These are phyloP conservation scores for Daldinia childiae DNA, from an alignment of 495 filamentous ascomycete genomes.

Conservation along the genomic window DNA sequence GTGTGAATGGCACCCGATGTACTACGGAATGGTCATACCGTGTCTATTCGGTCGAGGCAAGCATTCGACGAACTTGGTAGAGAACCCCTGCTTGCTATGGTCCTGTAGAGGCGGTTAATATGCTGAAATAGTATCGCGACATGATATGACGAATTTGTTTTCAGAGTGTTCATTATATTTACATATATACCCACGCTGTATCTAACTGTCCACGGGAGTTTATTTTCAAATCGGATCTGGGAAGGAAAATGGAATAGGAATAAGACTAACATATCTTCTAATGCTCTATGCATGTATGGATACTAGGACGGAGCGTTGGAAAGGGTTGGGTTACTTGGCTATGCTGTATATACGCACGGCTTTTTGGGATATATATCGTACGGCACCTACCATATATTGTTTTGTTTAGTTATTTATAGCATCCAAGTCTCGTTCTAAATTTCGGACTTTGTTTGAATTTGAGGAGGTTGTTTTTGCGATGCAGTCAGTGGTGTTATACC, in stretches of 20 bases:
- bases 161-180: background rate
- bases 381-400: no score
- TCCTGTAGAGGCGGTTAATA: background rate
- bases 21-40: background rate
- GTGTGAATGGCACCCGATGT: background rate
- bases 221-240: background rate
- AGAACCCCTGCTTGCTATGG: no score
- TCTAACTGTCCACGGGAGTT: background rate
- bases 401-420: no score
- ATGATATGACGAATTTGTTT: constrained; percentile 5
- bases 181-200: background rate
- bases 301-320: background rate
- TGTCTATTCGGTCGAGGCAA: no score
- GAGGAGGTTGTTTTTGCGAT: no score
- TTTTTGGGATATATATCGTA: background rate
- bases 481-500: no score
- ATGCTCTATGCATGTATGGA: background rate
- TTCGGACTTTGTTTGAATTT: no score
- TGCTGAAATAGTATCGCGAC: background rate
- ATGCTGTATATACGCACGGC: background rate
- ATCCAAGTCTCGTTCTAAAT: no score
- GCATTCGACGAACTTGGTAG: background rate
- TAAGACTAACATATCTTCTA: background rate
- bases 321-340: background rate
- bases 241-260: background rate